phyloP scores from a whole-genome alignment of 2,329 filamentous ascomycete genomes.

The Didymella pinodella region DNA sequence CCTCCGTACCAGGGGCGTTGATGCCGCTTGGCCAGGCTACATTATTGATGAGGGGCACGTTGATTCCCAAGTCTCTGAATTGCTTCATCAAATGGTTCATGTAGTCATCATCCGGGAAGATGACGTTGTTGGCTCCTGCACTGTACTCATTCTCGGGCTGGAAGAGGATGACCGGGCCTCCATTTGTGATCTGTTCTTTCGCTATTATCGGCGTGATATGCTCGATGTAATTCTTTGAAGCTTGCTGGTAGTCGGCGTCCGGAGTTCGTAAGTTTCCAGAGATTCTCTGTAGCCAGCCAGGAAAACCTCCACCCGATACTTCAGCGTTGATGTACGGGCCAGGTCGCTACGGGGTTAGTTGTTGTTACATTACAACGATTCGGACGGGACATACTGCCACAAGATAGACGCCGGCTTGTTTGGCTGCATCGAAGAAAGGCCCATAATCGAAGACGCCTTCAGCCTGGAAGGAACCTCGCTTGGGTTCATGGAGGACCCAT shows the following conservation, averaged over 20 bases:
- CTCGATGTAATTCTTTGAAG: conserved; percentile 64
- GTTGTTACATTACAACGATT: background rate
- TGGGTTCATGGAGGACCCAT: conserved; percentile 78
- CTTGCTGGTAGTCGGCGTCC: conserved; percentile 66
- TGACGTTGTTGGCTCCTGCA: conserved; percentile 55
- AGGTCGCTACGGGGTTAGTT: conserved; percentile 48
- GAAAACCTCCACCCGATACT: conserved; percentile 76
- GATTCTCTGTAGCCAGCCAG: conserved; percentile 76
- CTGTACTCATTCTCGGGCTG: conserved; percentile 85
- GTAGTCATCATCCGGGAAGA: conserved; percentile 71
- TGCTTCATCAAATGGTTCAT: conserved; percentile 74
- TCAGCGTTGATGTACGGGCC: conserved; percentile 82
- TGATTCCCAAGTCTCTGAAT: conserved; percentile 69
- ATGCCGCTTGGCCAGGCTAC: conserved; percentile 67
- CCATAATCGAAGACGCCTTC: conserved; percentile 76
- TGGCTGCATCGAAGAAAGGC: conserved; percentile 77
- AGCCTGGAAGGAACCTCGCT: conserved; percentile 70
- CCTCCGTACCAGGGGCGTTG: conserved; percentile 66
- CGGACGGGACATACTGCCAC: conserved; percentile 60
- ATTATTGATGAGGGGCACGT: conserved; percentile 77
- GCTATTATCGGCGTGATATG: conserved; percentile 73
- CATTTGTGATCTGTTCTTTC: conserved; percentile 79
- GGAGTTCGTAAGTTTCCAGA: conserved; percentile 68
- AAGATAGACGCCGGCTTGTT: conserved; percentile 75
- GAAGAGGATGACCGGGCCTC: conserved; percentile 76